Conservation (phyloP, 164 flowering plant species). For the Dillenia suffruticosa region DNA sequence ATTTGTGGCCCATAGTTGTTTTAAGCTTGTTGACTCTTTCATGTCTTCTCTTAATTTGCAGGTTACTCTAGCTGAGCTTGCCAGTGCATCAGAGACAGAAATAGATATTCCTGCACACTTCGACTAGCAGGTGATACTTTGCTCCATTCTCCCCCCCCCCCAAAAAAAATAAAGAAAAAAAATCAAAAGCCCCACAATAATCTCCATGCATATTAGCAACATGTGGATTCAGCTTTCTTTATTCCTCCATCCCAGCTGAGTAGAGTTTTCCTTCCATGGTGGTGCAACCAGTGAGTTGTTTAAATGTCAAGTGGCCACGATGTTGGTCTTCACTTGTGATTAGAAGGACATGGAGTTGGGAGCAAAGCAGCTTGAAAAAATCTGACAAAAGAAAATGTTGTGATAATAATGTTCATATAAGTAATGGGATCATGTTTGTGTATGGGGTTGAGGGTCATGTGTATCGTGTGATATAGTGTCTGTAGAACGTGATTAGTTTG, state of each 20-base stretch:
- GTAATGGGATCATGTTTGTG: conserved; percentile 7
- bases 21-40: background rate
- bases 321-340: background rate
- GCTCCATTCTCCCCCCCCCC: background rate
- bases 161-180: no score
- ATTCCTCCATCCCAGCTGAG: background rate
- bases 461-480: no score
- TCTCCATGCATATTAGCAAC: no score
- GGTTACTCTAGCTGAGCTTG: conserved; percentile 36
- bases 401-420: conserved; percentile 4
- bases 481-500: no score
- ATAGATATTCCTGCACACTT: conserved; percentile 31
- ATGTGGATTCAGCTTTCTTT: background rate
- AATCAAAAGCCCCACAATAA: no score
- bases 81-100: conserved; percentile 36
- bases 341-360: background rate
- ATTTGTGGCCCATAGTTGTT: background rate
- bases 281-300: conserved; percentile 5
- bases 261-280: background rate
- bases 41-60: conserved; percentile 17
- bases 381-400: conserved; percentile 5
- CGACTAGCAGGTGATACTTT: conserved; percentile 22
- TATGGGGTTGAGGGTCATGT: background rate
- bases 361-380: conserved; percentile 6
- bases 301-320: conserved; percentile 4